Evolutionary conservation across 2,329 filamentous ascomycete species (phyloP).

Genomic region (Fusarium nurragi): DNA sequence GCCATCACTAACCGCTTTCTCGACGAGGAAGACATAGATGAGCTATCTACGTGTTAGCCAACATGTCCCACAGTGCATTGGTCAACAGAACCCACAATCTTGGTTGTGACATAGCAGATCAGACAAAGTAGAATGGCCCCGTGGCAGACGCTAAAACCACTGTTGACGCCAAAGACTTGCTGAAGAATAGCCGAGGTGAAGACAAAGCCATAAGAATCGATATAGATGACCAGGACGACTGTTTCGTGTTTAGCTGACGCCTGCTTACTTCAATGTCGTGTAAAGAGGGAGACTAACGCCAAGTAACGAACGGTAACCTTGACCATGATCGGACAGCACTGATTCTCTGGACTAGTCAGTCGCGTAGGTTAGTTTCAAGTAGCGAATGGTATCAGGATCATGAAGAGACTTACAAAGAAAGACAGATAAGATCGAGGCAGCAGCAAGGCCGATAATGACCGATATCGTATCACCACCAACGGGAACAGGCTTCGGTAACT

Average conservation of each 20-base stretch:
- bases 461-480: conserved; percentile 50
- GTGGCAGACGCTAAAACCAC: conserved; percentile 60
- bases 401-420: conserved; percentile 49
- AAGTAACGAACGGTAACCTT: conserved; percentile 54
- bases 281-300: conserved; percentile 50
- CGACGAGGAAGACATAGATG: conserved; percentile 72
- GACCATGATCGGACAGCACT: conserved; percentile 52
- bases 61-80: neutral
- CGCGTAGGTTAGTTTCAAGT: conserved; percentile 4
- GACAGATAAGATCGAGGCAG: conserved; percentile 48
- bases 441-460: conserved; percentile 49
- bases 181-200: conserved; percentile 66
- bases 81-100: conserved; percentile 52
- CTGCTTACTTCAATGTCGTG: neutral
- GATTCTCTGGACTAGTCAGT: conserved; percentile 50
- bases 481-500: conserved; percentile 42
- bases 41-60: conserved; percentile 48
- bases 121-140: conserved; percentile 69
- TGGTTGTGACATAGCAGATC: conserved; percentile 69
- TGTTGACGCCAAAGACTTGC: conserved; percentile 66
- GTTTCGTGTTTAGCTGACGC: neutral
- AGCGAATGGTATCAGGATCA: neutral
- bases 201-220: conserved; percentile 69
- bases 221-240: conserved; percentile 70
- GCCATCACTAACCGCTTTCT: conserved; percentile 63